Percentiles rank a stretch among this genome's conserved stretches.
Evolutionary conservation across 192 early-diverging fungal genomes (phyloP).

Genomic region (Coemansia sp.): DNA sequence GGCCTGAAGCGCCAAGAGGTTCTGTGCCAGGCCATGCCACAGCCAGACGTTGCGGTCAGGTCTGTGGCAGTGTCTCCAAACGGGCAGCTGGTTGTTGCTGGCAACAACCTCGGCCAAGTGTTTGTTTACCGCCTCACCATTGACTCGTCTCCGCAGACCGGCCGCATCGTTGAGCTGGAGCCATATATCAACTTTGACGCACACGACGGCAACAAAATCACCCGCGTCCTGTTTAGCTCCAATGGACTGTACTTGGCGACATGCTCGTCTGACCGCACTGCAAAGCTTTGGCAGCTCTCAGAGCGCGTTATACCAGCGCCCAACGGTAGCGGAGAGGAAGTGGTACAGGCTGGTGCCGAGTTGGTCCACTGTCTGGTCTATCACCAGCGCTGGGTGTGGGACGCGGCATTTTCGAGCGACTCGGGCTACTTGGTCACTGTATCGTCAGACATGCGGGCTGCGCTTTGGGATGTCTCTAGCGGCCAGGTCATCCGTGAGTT

Average conservation of each 20-base stretch:
- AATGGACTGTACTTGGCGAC: slow-evolving; percentile 46
- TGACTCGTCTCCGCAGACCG: slow-evolving; percentile 41
- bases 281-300: slow-evolving; percentile 51
- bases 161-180: slow-evolving; percentile 48
- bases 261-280: slow-evolving; percentile 50
- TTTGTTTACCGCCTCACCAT: slow-evolving; percentile 53
- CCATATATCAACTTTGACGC: slow-evolving; percentile 54
- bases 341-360: slow-evolving; percentile 28
- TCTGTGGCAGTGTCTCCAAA: slow-evolving; percentile 52
- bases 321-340: slow-evolving; percentile 20
- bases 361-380: slow-evolving; percentile 42
- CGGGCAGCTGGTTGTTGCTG: slow-evolving; percentile 51
- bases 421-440: slow-evolving; percentile 54
- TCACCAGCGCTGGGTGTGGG: slow-evolving; percentile 58
- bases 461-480: slow-evolving; percentile 47
- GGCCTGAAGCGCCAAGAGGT: slow-evolving; percentile 37
- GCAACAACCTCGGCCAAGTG: slow-evolving; percentile 53
- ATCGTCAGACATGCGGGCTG: slow-evolving; percentile 50
- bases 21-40: slow-evolving; percentile 43
- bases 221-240: slow-evolving; percentile 45
- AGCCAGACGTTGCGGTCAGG: slow-evolving; percentile 38
- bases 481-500: slow-evolving; percentile 55
- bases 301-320: slow-evolving; percentile 20
- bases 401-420: slow-evolving; percentile 54
- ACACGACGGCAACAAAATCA: slow-evolving; percentile 41